phyloP scores from a whole-genome alignment of 306 rosid species.

The Vicia sativa region DNA sequence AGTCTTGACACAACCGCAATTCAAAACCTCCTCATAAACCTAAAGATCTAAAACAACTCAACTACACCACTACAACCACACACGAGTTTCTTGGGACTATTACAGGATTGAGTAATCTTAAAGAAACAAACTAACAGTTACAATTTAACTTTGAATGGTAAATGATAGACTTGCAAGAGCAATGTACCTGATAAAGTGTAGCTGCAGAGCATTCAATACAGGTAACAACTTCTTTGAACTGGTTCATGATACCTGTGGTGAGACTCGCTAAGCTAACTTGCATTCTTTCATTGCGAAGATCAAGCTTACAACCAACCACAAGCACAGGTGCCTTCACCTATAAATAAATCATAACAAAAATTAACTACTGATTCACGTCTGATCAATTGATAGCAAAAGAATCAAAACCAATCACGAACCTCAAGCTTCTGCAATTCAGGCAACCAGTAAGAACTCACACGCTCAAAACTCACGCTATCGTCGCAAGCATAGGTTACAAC shows the following conservation, averaged over 20 bases:
- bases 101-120: slow-evolving; percentile 11
- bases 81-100: slow-evolving; percentile 15
- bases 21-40: background rate
- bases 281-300: slow-evolving; percentile 35
- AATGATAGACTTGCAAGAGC: slow-evolving; percentile 21
- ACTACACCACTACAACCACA: background rate
- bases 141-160: slow-evolving; percentile 9
- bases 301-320: slow-evolving; percentile 46
- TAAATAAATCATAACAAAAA: slow-evolving; percentile 25
- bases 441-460: slow-evolving; percentile 65
- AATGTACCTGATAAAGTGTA: slow-evolving; percentile 44
- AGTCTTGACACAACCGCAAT: background rate
- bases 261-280: slow-evolving; percentile 45
- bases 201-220: slow-evolving; percentile 56
- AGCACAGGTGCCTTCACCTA: slow-evolving; percentile 53
- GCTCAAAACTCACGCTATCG: slow-evolving; percentile 53
- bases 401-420: slow-evolving; percentile 44
- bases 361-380: background rate
- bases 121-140: slow-evolving; percentile 2
- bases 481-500: slow-evolving; percentile 72
- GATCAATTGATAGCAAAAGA: slow-evolving; percentile 2
- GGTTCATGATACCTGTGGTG: slow-evolving; percentile 37
- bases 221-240: slow-evolving; percentile 39
- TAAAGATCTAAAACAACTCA: slow-evolving; percentile 11
- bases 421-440: slow-evolving; percentile 57